Conservation (phyloP, 495 filamentous ascomycete genomes). For the Penicillium canariense region DNA sequence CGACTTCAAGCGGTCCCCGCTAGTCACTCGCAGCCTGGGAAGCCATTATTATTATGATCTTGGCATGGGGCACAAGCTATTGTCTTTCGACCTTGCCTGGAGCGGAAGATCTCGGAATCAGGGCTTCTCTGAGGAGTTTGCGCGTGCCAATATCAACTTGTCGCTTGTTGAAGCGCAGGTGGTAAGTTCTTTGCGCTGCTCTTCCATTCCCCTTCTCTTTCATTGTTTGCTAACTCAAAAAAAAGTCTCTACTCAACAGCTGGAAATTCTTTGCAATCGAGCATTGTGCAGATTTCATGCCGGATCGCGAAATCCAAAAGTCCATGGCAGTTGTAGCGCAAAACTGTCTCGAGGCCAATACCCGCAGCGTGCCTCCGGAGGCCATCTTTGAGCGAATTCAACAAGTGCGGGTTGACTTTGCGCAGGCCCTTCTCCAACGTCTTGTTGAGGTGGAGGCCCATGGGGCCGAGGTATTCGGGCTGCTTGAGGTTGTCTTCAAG, state of each 20-base stretch:
- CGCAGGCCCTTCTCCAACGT: constrained; percentile 72
- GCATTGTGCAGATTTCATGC: constrained; percentile 66
- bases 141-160: constrained; percentile 82
- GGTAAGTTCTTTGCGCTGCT: constrained; percentile 49
- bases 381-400: constrained; percentile 68
- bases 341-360: constrained; percentile 71
- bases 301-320: constrained; percentile 61
- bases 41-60: constrained; percentile 79
- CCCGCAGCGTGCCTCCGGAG: constrained; percentile 61
- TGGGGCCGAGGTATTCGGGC: constrained; percentile 55
- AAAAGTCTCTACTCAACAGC: constrained; percentile 71
- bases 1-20: constrained; percentile 72
- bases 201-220: constrained; percentile 24
- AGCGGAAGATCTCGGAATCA: constrained; percentile 53
- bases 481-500: constrained; percentile 66
- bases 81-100: constrained; percentile 78
- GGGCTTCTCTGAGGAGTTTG: constrained; percentile 78
- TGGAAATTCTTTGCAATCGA: constrained; percentile 91
- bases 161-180: constrained; percentile 90
- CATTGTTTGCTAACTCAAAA: not conserved
- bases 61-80: constrained; percentile 65
- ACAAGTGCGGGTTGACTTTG: constrained; percentile 70
- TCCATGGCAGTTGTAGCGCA: constrained; percentile 65
- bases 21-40: constrained; percentile 63
- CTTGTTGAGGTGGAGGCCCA: constrained; percentile 63